Percentiles rank a stretch among this genome's conserved stretches.
Evolutionary conservation across 2,329 filamentous ascomycete species (phyloP).

Genomic region (Dryadomyces quercivorus): DNA sequence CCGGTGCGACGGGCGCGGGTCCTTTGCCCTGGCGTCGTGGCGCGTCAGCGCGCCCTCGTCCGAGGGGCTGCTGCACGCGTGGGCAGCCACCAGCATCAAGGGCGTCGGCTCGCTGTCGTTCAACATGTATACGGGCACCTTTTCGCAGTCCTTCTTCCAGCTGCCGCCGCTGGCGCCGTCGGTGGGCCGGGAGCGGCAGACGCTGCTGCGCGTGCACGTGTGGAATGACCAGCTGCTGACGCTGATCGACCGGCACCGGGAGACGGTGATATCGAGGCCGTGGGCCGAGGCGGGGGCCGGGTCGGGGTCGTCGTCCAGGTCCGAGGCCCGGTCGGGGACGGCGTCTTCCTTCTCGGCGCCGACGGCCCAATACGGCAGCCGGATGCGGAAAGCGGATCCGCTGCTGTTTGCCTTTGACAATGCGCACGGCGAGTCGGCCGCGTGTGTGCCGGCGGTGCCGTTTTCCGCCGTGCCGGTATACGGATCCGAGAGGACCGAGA

Average conservation of each 20-base stretch:
- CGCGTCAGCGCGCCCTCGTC: background rate
- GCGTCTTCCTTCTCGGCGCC: too few species aligned
- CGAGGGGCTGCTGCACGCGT: background rate
- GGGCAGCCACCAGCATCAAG: background rate
- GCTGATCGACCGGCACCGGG: constrained; percentile 8
- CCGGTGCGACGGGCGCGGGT: constrained; percentile 6
- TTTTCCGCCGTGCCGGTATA: constrained; percentile 10
- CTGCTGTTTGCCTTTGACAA: constrained; percentile 11
- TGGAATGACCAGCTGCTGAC: constrained; percentile 13
- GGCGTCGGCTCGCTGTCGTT: constrained; percentile 9
- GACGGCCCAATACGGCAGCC: background rate
- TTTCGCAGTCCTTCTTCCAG: constrained; percentile 5
- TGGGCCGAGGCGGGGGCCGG: too few species aligned
- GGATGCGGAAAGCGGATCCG: constrained; percentile 7
- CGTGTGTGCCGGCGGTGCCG: background rate
- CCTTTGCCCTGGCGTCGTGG: constrained; percentile 8
- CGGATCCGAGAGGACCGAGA: background rate
- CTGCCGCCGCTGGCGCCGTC: constrained; percentile 5
- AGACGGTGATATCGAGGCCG: background rate
- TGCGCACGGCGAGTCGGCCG: constrained; percentile 3
- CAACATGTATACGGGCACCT: constrained; percentile 9
- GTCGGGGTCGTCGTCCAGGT: too few species aligned
- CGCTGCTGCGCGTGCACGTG: constrained; percentile 5
- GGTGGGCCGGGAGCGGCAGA: background rate
- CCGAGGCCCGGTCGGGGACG: too few species aligned